Percentiles rank a stretch among this genome's conserved stretches.
Conservation (phyloP, 306 rosid genomes). For the Crotalaria pallida region DNA sequence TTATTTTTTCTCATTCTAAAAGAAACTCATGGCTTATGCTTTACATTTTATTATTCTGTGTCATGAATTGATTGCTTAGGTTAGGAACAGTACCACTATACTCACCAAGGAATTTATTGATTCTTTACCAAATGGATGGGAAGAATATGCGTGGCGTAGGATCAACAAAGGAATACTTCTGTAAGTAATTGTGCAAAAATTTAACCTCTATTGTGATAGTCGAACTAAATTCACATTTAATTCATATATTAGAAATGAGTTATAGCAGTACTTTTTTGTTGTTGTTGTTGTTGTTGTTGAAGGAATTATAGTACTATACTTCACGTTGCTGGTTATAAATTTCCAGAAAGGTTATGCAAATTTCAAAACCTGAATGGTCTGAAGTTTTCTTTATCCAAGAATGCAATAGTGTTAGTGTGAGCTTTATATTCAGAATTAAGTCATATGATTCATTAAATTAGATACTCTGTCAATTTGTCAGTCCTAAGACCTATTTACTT, state of each 20-base stretch:
- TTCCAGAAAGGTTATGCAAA: not conserved
- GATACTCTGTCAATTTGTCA: not conserved
- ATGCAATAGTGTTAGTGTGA: not conserved
- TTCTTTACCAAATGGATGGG: conserved; percentile 97
- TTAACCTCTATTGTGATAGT: not conserved
- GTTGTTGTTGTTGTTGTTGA: no score
- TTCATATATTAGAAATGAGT: conserved; percentile 17
- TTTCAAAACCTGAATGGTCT: not conserved
- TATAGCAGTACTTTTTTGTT: no score
- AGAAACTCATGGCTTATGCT: conserved; percentile 25
- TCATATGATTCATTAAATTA: not conserved
- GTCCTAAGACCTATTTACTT: not conserved
- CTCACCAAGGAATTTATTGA: conserved; percentile 90
- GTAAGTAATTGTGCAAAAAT: conserved; percentile 45
- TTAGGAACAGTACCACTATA: conserved; percentile 92
- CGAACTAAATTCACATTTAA: not conserved
- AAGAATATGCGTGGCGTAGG: conserved; percentile 97
- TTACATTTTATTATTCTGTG: conserved; percentile 37
- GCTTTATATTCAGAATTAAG: not conserved
- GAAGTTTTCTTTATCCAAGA: not conserved
- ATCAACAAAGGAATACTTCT: conserved; percentile 83
- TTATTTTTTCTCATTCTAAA: not conserved
- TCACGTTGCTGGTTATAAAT: not conserved
- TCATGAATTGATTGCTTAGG: conserved; percentile 68
- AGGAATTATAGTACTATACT: not conserved